These are phyloP conservation scores for Lactarius vividus DNA, from an alignment of 768 basidiomycete genomes.

Conservation along the genomic window DNA sequence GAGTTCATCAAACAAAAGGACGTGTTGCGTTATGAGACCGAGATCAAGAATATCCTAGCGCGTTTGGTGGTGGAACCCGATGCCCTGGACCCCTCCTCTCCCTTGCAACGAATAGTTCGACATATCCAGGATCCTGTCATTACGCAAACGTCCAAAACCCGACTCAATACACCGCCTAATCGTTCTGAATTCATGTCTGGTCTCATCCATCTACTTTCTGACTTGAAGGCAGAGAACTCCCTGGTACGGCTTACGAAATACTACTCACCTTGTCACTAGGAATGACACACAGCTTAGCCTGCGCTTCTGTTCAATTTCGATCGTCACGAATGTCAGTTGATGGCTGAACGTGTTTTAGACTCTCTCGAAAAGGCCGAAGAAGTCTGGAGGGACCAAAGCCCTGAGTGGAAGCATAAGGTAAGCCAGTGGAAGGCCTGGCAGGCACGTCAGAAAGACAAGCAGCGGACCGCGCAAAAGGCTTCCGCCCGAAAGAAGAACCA, in stretches of 20 bases:
- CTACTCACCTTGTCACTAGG: neutral
- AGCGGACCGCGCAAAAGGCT: constrained; percentile 42
- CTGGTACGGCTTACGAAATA: constrained; percentile 43
- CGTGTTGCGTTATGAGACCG: constrained; percentile 54
- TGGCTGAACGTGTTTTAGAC: constrained; percentile 41
- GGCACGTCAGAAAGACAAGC: constrained; percentile 45
- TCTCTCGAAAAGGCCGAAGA: constrained; percentile 45
- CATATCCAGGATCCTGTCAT: constrained; percentile 42
- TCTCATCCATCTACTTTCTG: constrained; percentile 52
- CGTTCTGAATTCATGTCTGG: constrained; percentile 39
- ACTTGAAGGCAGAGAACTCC: constrained; percentile 52
- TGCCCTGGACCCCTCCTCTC: constrained; percentile 34
- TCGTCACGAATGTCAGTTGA: constrained; percentile 54
- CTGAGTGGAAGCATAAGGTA: constrained; percentile 51
- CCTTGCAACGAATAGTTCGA: constrained; percentile 41
- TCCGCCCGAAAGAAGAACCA: constrained; percentile 40
- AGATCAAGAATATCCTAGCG: constrained; percentile 46
- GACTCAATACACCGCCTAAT: constrained; percentile 38
- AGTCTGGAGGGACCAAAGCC: constrained; percentile 46
- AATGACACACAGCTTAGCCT: constrained; percentile 40
- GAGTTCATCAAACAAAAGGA: constrained; percentile 55
- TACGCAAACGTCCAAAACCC: constrained; percentile 25
- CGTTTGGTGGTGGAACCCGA: constrained; percentile 40
- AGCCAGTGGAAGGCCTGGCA: constrained; percentile 52
- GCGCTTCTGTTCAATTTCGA: constrained; percentile 70